These are phyloP conservation scores for Aspergillus wentii DNA, from an alignment of 495 filamentous ascomycete species.

Conservation along the genomic window DNA sequence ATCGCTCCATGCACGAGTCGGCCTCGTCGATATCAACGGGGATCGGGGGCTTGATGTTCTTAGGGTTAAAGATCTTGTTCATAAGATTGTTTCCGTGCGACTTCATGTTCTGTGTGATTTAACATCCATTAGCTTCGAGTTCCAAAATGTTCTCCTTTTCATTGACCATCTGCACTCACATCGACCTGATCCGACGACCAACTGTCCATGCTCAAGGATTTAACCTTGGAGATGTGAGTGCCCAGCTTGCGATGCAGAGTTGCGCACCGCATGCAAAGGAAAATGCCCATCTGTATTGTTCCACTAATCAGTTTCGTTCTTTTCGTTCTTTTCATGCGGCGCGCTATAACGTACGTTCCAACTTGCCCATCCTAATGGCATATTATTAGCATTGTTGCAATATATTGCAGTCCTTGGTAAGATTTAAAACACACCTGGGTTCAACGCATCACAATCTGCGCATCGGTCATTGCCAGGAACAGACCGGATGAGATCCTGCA, in stretches of 20 bases:
- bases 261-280: conserved; percentile 97
- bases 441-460: conserved; percentile 86
- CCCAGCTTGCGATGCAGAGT: conserved; percentile 93
- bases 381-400: conserved; percentile 6
- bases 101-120: conserved; percentile 71
- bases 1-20: conserved; percentile 88
- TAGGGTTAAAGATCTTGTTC: conserved; percentile 84
- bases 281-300: conserved; percentile 83
- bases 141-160: too few species aligned
- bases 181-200: conserved; percentile 96
- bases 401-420: background rate
- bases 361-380: conserved; percentile 81
- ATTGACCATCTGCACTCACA: conserved; percentile 45
- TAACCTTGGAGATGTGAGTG: conserved; percentile 97
- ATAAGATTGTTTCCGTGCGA: conserved; percentile 78
- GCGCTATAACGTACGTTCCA: conserved; percentile 74
- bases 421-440: conserved; percentile 79
- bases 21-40: conserved; percentile 88
- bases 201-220: conserved; percentile 95
- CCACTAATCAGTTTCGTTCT: conserved; percentile 17
- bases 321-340: background rate
- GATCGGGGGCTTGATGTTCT: conserved; percentile 71
- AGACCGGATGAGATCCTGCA: conserved; percentile 84
- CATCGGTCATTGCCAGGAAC: conserved; percentile 92
- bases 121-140: conserved; percentile 4